phyloP scores from a whole-genome alignment of 208 protist genomes.

The Crithidia mellificae region DNA sequence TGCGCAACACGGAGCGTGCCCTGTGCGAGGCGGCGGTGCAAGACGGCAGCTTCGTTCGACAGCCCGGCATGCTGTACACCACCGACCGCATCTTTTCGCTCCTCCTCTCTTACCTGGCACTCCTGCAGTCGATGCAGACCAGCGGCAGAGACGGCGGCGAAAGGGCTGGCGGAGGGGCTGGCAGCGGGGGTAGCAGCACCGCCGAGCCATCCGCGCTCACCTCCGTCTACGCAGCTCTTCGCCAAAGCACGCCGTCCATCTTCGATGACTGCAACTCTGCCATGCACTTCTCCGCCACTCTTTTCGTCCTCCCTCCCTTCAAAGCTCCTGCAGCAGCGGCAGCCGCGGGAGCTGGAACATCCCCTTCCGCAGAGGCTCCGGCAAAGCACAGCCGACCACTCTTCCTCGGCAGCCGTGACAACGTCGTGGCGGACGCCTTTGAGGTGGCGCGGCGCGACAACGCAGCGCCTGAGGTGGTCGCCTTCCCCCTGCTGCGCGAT shows the following conservation, averaged over 20 bases:
- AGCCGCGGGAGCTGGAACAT: too few relatives aligned
- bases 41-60: background rate
- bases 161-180: background rate
- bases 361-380: background rate
- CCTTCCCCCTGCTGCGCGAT: conserved; percentile 19
- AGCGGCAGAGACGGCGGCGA: background rate
- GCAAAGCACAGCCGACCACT: conserved; percentile 20
- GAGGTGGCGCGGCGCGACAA: conserved; percentile 22
- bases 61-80: conserved; percentile 20
- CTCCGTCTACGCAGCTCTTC: conserved; percentile 3
- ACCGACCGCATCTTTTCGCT: conserved; percentile 20
- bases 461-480: conserved; percentile 6
- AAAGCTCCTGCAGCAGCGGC: too few relatives aligned
- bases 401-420: conserved; percentile 22
- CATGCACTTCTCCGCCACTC: conserved; percentile 27
- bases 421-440: conserved; percentile 22
- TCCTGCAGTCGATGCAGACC: conserved; percentile 7
- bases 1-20: conserved; percentile 53
- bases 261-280: conserved; percentile 6
- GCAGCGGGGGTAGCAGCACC: background rate
- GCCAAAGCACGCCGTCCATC: conserved; percentile 11
- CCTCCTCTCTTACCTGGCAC: conserved; percentile 16
- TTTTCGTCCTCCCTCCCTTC: conserved; percentile 19
- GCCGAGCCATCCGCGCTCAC: background rate
- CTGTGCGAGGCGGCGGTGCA: conserved; percentile 35